Evolutionary conservation across 225 moss, liverwort and hornwort species (phyloP), one percentile per base, ranked within the genome.

Genomic region (Ulota crispa): DNA sequence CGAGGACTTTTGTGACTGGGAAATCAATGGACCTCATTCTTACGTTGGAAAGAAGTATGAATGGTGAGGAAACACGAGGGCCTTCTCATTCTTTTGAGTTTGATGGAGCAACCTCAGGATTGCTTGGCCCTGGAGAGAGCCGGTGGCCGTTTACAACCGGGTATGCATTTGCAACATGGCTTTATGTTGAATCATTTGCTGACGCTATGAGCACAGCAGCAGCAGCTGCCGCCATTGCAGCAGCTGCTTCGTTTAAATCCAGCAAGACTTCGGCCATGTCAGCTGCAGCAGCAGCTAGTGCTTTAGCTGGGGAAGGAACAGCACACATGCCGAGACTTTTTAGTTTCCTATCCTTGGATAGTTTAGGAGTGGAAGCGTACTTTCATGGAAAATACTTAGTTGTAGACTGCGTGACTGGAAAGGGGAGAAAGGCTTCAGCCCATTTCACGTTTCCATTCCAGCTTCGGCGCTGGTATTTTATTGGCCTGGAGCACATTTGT

Each of bases 301-400:
- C 94, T 32, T 93, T 99, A 82, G 96, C 98, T 72, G 96, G 94
- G 56, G 98, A 99, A 92, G 98, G 98, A 74, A 99, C 95, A 78
- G 98, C 98, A 52, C 98, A 99, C 84, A 99, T 99, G 98, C 98
- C 98, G 21, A 92, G 98, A 75, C 88, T 99, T n/a, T 96, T 94
- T 70, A 99, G 98, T 87, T 99, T 99, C 81, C 93, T 99, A 47
- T 99, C 98, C 30, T 88, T 94, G 70, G 98, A 99, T 81, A 94
- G 91, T 86, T 89, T 96, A 76, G 98, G 98, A 70, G 95, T 99
- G 76, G 98, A 99, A 88, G 98, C 96, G 20, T 99, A 99, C 69
- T 99, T 99, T 75, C 96, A 99, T 82, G 98, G 98, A 10, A 94
- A 99, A 56, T 99, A 94, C 73, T 77, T 99, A 72, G 98, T 96